A percentile compares a stretch with the other conserved stretches of the same genome.
These are phyloP conservation scores for Tolypocladium cylindrosporum DNA, from an alignment of 2,329 filamentous ascomycete genomes.

Conservation along the genomic window DNA sequence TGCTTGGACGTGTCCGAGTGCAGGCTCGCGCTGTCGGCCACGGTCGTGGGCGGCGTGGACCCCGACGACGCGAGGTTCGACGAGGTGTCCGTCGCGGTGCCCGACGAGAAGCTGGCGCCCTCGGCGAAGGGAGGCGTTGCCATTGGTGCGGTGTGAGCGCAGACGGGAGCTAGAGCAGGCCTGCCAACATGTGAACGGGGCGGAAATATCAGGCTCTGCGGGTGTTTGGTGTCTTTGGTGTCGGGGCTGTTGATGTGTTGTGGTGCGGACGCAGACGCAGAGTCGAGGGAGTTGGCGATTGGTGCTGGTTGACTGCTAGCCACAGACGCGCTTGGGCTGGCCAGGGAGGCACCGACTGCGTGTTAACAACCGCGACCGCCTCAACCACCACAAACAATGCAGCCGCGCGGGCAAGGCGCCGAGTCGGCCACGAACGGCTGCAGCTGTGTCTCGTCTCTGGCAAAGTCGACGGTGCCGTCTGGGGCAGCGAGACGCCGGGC, in stretches of 20 bases:
- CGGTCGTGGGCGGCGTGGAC: constrained; percentile 58
- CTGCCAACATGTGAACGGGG: background rate
- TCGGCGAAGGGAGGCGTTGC: constrained; percentile 23
- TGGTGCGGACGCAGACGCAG: background rate
- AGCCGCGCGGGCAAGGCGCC: too few species aligned
- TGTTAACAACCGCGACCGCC: background rate
- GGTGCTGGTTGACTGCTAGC: background rate
- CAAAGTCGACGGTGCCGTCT: background rate
- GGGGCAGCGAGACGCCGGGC: background rate
- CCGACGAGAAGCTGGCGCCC: constrained; percentile 15
- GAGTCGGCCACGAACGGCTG: background rate
- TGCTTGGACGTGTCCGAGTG: constrained; percentile 33
- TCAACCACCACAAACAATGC: background rate
- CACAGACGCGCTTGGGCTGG: background rate
- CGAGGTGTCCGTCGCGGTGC: constrained; percentile 26
- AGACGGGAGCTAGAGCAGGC: background rate
- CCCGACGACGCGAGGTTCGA: constrained; percentile 45
- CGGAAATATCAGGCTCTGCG: background rate
- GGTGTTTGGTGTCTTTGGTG: background rate
- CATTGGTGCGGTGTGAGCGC: background rate
- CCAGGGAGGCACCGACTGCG: background rate
- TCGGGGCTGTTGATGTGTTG: background rate
- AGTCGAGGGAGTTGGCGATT: background rate
- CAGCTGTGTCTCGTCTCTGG: background rate
- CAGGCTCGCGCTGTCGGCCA: constrained; percentile 52